phyloP scores from a whole-genome alignment of 768 basidiomycete genomes.

The Mycena belliarum region DNA sequence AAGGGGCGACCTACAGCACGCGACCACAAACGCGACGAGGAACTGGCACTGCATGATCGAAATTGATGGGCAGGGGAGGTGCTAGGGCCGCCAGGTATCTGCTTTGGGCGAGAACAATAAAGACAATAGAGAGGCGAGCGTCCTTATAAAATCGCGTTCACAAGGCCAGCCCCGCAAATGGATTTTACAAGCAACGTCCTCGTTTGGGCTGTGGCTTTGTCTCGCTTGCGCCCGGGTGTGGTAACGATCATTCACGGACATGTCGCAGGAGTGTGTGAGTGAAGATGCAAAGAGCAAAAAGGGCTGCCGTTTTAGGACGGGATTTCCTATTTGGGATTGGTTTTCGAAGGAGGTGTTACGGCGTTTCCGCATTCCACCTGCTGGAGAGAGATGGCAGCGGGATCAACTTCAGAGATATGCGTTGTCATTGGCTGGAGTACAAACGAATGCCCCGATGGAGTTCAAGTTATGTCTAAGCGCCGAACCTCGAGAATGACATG shows the following conservation, averaged over 20 bases:
- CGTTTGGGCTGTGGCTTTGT: conserved; percentile 13
- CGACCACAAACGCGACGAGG: conserved; percentile 13
- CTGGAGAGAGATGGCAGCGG: too few species aligned
- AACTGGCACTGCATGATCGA: conserved; percentile 19
- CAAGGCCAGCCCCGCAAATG: conserved; percentile 8
- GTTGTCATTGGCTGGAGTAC: too few species aligned
- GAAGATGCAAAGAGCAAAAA: not conserved
- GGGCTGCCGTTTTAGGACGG: conserved; percentile 4
- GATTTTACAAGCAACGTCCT: conserved; percentile 14
- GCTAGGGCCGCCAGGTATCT: conserved; percentile 7
- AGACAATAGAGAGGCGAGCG: not conserved
- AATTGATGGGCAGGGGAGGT: conserved; percentile 8
- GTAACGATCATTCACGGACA: conserved; percentile 2
- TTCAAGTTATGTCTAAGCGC: too few species aligned
- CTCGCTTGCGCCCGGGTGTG: conserved; percentile 4
- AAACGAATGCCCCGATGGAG: too few species aligned
- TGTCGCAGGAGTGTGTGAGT: not conserved
- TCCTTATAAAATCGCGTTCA: conserved; percentile 1
- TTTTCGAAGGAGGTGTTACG: too few species aligned
- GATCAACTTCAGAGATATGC: too few species aligned
- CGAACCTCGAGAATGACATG: too few species aligned
- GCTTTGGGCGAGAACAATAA: conserved; percentile 20
- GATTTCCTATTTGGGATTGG: conserved; percentile 11
- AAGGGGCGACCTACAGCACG: conserved; percentile 12
- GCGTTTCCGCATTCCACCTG: too few species aligned